Base-by-base conservation (phyloP, 78 protist species). In the Dictyostelium brefeldianum region DNA sequence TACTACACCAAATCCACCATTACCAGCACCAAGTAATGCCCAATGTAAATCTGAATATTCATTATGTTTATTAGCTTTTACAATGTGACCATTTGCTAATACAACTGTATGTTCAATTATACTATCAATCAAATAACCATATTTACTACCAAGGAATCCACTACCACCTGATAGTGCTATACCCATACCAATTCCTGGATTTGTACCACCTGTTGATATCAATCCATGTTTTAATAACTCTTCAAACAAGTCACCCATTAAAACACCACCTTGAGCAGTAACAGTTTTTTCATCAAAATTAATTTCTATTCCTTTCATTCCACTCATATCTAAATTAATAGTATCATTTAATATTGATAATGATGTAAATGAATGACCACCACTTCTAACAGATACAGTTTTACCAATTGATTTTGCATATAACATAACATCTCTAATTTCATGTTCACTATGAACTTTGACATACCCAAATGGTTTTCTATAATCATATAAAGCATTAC, bases 361-460 rank as follows among this genome's bases (percentile, higher is more conserved):
- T 36, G 50, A 81, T 6, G 20, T 46, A 6, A 56, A 41, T 29
- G 92, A 87, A 47, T 87, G 92, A 0, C 92, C 92, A 11, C 85
- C 92, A 1, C 79, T 64, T n/a, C 73, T 54, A 8, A 74, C 43
- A 17, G 79, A 46, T 12, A 87, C 67, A 1, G 48, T 36, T 48
- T 31, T 41, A 9, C 46, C 48, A 0, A 53, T 5, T 14, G 0
- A 5, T 11, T 56, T 31, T 0, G 84, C 75, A 27, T 65, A 87
- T 17, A 0, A 0, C 31, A 87, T 15, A 5, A 70, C 51, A 2
- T 87, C 59, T 15, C 3, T 31, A 15, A 31, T 54, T 29, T 78
- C 25, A 54, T 31, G 15, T 5, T 17, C 71, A 17, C 25, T 7
- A n/a, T 18, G 6, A n/a, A 43, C 18, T 43, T 43, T 71, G 0